Base-by-base conservation (phyloP, 1,139 yeast species). In the Saccharomycopsis hybrid region DNA sequence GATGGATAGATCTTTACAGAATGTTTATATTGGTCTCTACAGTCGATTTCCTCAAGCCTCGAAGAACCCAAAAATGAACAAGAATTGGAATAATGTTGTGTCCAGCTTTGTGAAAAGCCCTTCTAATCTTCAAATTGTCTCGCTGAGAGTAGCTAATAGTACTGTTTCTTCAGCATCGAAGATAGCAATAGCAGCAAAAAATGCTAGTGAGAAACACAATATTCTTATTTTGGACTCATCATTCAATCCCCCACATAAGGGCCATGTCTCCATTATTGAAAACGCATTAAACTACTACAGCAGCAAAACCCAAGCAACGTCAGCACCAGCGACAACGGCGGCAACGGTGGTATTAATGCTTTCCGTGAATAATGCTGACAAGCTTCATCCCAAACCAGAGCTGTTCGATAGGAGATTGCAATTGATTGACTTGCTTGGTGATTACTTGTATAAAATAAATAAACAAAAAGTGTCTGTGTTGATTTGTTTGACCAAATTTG, bases 241-340 rank as follows among this genome's bases (percentile, higher is more conserved):
- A 0, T 89, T 87, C 71, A 89, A 89, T 59, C 96, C 96, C 4
- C 96, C 96, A 0, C 95, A 86, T 63, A 63, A 68, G 54, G 96
- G 90, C 9, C 96, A 89, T 62, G 69, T 69, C 32, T 73, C 81
- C 1, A 68, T 88, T 50, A 73, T 83, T 1, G 63, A 65, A 39
- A 73, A 74, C 55, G 73, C 86, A 0, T 55, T 78, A 3, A 58
- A 62, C 3, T 39, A 41, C 7, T 41, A 47, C 38, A 32, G 27
- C 2, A 11, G 30, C 5, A 28, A 18, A 28, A 18, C 30, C 13
- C 42, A 40, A 25, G 13, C 25, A 9, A 24, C 24, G 7, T 7
- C 33, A 31, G 33, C 33, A 9, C 8, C 8, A 31, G 5, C 33
- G 24, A 11, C 5, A 5, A 44, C 60, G 7, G 63, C 70, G 2